A percentile compares a stretch with the other conserved stretches of the same genome.
Evolutionary conservation across 176 grass and related monocot genomes (phyloP).

Genomic region (Eragrostis nindensis): DNA sequence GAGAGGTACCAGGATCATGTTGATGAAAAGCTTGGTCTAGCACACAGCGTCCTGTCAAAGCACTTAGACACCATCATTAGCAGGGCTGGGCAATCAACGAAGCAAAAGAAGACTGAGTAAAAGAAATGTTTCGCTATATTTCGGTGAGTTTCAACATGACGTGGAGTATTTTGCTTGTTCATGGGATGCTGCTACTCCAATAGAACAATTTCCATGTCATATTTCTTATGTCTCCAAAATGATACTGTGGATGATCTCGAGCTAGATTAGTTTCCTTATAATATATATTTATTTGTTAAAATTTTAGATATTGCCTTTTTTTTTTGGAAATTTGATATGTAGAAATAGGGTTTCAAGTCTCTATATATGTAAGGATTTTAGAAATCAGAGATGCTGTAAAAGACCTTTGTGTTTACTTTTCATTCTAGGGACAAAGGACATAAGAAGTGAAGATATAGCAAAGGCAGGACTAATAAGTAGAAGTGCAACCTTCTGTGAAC

Average conservation of each 20-base stretch:
- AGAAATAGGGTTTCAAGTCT: not conserved
- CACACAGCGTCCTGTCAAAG: constrained; percentile 57
- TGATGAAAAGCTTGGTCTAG: constrained; percentile 77
- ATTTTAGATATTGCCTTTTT: too few relatives aligned
- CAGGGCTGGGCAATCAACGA: constrained; percentile 51
- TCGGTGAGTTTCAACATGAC: constrained; percentile 34
- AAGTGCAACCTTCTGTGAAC: not conserved
- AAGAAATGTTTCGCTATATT: constrained; percentile 20
- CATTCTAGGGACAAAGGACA: not conserved
- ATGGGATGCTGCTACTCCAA: constrained; percentile 20
- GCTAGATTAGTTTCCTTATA: too few relatives aligned
- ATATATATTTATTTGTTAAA: too few relatives aligned
- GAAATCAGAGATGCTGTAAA: not conserved
- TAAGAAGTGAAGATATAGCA: not conserved
- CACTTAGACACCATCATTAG: constrained; percentile 50
- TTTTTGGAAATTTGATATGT: too few relatives aligned
- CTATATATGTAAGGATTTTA: not conserved
- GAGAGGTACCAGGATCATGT: constrained; percentile 89
- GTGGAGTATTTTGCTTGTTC: not conserved
- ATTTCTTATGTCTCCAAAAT: not conserved
- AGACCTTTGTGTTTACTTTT: not conserved
- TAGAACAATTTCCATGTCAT: not conserved
- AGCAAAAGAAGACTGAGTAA: constrained; percentile 96
- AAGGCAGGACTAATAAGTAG: not conserved
- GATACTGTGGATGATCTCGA: not conserved